Evolutionary conservation across 1,284 basidiomycete genomes (phyloP), one percentile per base, ranked within the genome.

Genomic region (Fomitopsis schrenkii): DNA sequence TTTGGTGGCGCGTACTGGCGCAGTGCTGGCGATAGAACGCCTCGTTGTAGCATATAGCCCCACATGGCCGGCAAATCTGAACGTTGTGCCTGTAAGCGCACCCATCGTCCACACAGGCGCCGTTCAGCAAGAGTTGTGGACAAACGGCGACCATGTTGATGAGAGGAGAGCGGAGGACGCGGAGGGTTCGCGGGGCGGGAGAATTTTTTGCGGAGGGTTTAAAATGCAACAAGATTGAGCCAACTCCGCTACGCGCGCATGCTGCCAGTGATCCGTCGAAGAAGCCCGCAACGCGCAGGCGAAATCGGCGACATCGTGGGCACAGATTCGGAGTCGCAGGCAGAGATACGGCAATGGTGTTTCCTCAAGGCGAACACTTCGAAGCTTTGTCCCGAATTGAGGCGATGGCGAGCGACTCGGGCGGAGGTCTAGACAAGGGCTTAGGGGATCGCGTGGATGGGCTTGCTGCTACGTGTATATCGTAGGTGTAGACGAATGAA

Each of bases 61-160:
- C 61, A 46, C 67, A 68, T 1, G 62, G 26, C 40, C 61, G 48
- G 54, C 67, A 68, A 7, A 68, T 59, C 1, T 57, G 40, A 5
- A 63, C 64, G 33, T 68, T 58, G 41, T 68, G 67, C n/a, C 60
- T 60, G 6, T 52, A 44, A 3, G 19, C 6, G 46, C 67, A 68
- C 0, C 44, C 35, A 0, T 19, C 14, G 15, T 48, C 44, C 1
- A 45, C 28, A 56, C 66, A 67, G 6, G 63, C 63, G 0, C 62
- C 60, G 15, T 61, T 60, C n/a, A 60, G 63, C 35, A 67, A 61
- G 6, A 61, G 50, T 9, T 58, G 45, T 5, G 58, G 46, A 42
- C 66, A 67, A 55, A 58, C 41, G 7, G 10, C 52, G 10, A 36
- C 54, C 60, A 61, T 66, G 52, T 60, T 42, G 41, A 58, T 38